Base-by-base conservation (phyloP, 164 flowering plant genomes). In the Umbellularia californica region DNA sequence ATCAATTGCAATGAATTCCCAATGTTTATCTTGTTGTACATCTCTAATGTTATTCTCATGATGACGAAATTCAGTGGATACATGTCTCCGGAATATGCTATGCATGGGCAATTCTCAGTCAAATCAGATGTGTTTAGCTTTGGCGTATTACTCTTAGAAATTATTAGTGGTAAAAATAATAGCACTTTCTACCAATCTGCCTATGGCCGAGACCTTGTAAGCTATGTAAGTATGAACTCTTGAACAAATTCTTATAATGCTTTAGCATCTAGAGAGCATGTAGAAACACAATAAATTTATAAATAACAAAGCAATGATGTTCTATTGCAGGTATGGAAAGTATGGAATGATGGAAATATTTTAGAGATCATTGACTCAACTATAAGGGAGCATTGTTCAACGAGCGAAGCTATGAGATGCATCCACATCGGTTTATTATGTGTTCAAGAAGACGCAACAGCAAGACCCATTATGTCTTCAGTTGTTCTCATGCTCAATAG, bases 81-180 rank as follows among this genome's bases (percentile, higher is more conserved):
- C 41, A 70, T 70, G 72, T 50, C 72, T 52, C 72, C 64, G 5
- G 72, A 70, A 63, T 52, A 70, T 58, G 62, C 41, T n/a, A 70
- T 70, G 72, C 51, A 70, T 52, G 72, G 64, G 19, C 72, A 30
- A 15, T 70, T 70, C 63, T 70, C 63, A 0, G 72, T 70, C 3
- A 70, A 70, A 27, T 70, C 64, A 15, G 72, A 52, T 70, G 72
- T 70, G 4, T 70, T 70, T 63, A 70, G 64, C 63, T 70, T 70
- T 17, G 72, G 64, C 2, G 41, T 70, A 7, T 55, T 52, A 27
- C 30, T 70, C 22, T 27, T 70, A 27, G 63, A 70, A 33, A 70
- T 70, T 24, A 22, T 70, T 11, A 24, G 20, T 50, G 72, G 64
- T 5, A n/a, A 24, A 14, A 70, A 47, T 47, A 70, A 52, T 9